phyloP scores from a whole-genome alignment of 1,284 basidiomycete species.

The Vanrija sp. region DNA sequence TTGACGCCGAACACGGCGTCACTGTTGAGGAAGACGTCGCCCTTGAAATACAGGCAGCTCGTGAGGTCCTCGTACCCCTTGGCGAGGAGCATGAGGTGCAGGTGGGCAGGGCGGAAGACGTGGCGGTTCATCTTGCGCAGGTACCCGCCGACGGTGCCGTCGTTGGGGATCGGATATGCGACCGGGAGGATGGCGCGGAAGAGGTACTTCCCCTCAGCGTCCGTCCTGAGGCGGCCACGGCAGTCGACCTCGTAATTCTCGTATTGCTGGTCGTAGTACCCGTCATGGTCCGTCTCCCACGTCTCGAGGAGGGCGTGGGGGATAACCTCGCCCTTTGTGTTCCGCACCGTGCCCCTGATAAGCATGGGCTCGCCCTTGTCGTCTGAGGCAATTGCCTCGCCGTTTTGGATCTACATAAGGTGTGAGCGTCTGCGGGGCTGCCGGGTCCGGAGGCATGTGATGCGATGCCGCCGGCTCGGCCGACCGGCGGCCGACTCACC shows the following conservation, averaged over 20 bases:
- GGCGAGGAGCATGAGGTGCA: constrained; percentile 66
- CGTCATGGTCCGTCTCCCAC: constrained; percentile 69
- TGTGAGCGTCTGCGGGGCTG: background rate
- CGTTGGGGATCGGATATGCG: constrained; percentile 73
- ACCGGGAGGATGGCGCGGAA: constrained; percentile 75
- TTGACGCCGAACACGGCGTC: constrained; percentile 28
- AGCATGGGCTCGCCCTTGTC: constrained; percentile 78
- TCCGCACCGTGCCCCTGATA: constrained; percentile 66
- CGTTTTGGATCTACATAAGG: constrained; percentile 52
- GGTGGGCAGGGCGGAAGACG: constrained; percentile 70
- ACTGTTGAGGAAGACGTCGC: constrained; percentile 51
- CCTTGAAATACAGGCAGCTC: constrained; percentile 71
- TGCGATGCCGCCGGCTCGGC: too few species aligned
- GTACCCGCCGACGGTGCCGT: constrained; percentile 70
- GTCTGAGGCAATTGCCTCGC: constrained; percentile 68
- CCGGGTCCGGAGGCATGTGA: background rate
- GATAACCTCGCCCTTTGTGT: constrained; percentile 65
- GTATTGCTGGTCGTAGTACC: constrained; percentile 66
- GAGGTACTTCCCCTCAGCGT: constrained; percentile 63
- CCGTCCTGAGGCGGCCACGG: constrained; percentile 64
- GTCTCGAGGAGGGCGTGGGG: constrained; percentile 67
- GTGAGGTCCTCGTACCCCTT: constrained; percentile 67
- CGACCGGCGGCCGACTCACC: background rate
- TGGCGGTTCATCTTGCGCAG: constrained; percentile 63
- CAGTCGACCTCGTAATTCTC: constrained; percentile 62